A percentile compares a stretch with the other conserved stretches of the same genome.
phyloP scores from a whole-genome alignment of 1,284 basidiomycete genomes.

The Pterula multifida region DNA sequence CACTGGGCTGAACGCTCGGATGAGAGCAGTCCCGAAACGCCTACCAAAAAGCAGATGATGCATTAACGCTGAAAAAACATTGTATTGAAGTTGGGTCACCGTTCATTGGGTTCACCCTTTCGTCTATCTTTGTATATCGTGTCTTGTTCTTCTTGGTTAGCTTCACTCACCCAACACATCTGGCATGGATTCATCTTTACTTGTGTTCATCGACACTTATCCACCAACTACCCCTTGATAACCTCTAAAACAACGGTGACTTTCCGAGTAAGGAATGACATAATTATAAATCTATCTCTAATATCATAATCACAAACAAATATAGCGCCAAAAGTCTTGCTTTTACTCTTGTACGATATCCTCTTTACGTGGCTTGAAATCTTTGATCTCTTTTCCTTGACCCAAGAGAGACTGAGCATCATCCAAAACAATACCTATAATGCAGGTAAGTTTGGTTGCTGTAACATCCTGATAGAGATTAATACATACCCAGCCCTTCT shows the following conservation, averaged over 20 bases:
- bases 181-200: no score
- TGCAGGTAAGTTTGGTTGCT: conserved; percentile 8
- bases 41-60: not conserved
- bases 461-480: conserved; percentile 4
- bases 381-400: conserved; percentile 64
- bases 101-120: no score
- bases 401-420: conserved; percentile 64
- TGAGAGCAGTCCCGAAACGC: not conserved
- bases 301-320: not conserved
- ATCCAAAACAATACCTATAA: conserved; percentile 64
- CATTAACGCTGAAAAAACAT: no score
- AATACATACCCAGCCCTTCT: conserved; percentile 56
- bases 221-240: no score
- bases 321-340: no score
- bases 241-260: no score
- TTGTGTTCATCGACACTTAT: no score
- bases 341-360: conserved; percentile 70
- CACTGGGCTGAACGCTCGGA: conserved; percentile 70
- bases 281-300: not conserved
- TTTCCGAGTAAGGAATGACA: no score
- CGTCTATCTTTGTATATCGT: no score
- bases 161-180: no score
- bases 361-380: conserved; percentile 71
- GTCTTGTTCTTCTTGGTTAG: no score
- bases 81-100: no score